Evolutionary conservation across 2,329 filamentous ascomycete genomes (phyloP).

Genomic region (Ophiostoma perfectum): DNA sequence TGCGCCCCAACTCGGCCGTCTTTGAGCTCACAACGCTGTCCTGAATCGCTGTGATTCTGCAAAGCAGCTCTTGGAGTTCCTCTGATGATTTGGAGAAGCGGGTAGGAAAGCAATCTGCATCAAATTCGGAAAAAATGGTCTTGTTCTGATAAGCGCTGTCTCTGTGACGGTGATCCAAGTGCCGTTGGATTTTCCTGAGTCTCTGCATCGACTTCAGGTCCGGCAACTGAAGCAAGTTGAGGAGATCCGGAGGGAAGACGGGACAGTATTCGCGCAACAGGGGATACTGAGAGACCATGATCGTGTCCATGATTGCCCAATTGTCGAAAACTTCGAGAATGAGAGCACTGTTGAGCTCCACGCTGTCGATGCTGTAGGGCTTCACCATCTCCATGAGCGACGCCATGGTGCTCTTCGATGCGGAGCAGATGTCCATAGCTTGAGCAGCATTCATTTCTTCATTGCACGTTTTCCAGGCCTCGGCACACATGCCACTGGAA

Average conservation of each 20-base stretch:
- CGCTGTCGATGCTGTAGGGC: slow-evolving; percentile 39
- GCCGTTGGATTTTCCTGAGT: slow-evolving; percentile 44
- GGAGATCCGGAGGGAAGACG: slow-evolving; percentile 42
- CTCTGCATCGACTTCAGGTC: slow-evolving; percentile 44
- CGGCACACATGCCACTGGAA: not conserved
- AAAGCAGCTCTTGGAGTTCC: slow-evolving; percentile 23
- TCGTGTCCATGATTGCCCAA: slow-evolving; percentile 53
- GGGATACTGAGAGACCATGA: slow-evolving; percentile 39
- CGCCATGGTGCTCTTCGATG: slow-evolving; percentile 30
- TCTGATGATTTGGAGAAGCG: slow-evolving; percentile 39
- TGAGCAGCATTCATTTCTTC: not conserved
- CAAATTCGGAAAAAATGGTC: slow-evolving; percentile 46
- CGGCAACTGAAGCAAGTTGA: slow-evolving; percentile 53
- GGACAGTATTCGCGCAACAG: slow-evolving; percentile 49
- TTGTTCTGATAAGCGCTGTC: slow-evolving; percentile 26
- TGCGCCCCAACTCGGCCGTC: slow-evolving; percentile 33
- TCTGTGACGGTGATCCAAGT: slow-evolving; percentile 40
- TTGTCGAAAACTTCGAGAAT: slow-evolving; percentile 52
- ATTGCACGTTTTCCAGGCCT: not conserved
- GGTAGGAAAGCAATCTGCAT: slow-evolving; percentile 41
- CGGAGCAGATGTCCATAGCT: not conserved
- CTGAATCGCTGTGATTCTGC: slow-evolving; percentile 10
- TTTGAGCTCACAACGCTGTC: slow-evolving; percentile 26
- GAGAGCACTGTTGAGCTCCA: slow-evolving; percentile 47
- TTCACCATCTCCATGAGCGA: slow-evolving; percentile 26